phyloP scores from a whole-genome alignment of 495 filamentous ascomycete genomes.

The Elaphomyces granulatus region DNA sequence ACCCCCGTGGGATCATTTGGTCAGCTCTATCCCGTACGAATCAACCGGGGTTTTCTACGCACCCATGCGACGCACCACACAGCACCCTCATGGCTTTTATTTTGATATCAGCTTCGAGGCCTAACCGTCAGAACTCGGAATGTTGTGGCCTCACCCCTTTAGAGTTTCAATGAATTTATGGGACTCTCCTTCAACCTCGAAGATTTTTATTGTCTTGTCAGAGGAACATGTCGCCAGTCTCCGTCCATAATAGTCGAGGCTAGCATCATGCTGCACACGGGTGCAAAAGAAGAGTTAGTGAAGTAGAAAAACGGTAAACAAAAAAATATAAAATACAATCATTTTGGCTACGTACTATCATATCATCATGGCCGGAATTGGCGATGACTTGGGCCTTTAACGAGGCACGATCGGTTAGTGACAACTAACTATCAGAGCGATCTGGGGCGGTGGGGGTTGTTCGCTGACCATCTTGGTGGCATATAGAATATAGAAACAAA shows the following conservation, averaged over 20 bases:
- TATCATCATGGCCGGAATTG: slow-evolving; percentile 93
- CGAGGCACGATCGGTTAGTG: no score
- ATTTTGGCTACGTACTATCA: slow-evolving; percentile 98
- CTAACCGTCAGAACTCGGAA: not conserved
- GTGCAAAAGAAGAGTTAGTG: not conserved
- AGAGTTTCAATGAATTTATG: slow-evolving; percentile 86
- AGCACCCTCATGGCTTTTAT: slow-evolving; percentile 72
- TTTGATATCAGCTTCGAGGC: not conserved
- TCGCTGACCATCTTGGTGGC: no score
- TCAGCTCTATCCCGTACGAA: slow-evolving; percentile 1
- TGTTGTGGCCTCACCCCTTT: slow-evolving; percentile 53
- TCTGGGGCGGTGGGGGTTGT: no score
- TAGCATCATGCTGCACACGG: slow-evolving; percentile 71
- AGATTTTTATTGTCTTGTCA: slow-evolving; percentile 98
- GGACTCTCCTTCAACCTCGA: slow-evolving; percentile 89
- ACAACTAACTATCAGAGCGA: no score
- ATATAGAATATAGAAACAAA: no score
- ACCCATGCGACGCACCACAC: slow-evolving; percentile 96
- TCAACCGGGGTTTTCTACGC: slow-evolving; percentile 14
- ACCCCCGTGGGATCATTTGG: not conserved
- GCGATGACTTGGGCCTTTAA: slow-evolving; percentile 69
- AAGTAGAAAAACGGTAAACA: not conserved
- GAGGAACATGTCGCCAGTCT: slow-evolving; percentile 94
- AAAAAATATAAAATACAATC: slow-evolving; percentile 1
- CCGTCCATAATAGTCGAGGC: slow-evolving; percentile 95